A percentile compares a stretch with the other conserved stretches of the same genome.
phyloP scores from a whole-genome alignment of 805 yeast species.

The Debaryomyces prosopidis region DNA sequence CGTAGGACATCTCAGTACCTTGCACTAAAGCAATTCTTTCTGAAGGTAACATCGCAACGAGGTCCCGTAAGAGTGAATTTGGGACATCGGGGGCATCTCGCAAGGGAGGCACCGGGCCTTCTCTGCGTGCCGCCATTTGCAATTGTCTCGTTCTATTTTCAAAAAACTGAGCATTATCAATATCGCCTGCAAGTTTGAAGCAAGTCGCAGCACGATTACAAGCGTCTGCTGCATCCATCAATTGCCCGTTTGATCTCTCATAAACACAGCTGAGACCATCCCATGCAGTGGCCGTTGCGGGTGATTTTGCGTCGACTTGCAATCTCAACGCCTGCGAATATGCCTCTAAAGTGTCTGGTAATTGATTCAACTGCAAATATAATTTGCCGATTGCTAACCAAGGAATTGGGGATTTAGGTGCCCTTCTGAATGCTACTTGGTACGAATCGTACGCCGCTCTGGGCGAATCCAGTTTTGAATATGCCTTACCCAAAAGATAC shows the following conservation, averaged over 20 bases:
- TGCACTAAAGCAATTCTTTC: slow-evolving; percentile 42
- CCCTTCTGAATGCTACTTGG: slow-evolving; percentile 54
- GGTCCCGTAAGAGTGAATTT: slow-evolving; percentile 37
- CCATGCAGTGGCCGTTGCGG: slow-evolving; percentile 57
- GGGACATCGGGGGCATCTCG: slow-evolving; percentile 53
- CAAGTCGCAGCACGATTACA: slow-evolving; percentile 52
- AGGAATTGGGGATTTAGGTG: slow-evolving; percentile 55
- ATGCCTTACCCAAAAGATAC: slow-evolving; percentile 55
- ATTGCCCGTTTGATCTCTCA: slow-evolving; percentile 62
- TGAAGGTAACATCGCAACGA: slow-evolving; percentile 41
- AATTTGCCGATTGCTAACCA: slow-evolving; percentile 69
- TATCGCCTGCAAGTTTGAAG: slow-evolving; percentile 48
- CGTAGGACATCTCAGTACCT: slow-evolving; percentile 10
- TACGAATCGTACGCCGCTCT: slow-evolving; percentile 55
- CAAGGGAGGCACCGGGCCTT: slow-evolving; percentile 45
- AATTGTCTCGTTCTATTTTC: slow-evolving; percentile 47
- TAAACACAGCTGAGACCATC: slow-evolving; percentile 63
- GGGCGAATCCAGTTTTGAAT: slow-evolving; percentile 46
- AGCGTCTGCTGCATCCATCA: slow-evolving; percentile 61
- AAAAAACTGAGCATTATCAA: slow-evolving; percentile 38
- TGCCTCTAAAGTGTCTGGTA: slow-evolving; percentile 67
- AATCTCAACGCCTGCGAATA: slow-evolving; percentile 63
- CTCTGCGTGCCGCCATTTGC: slow-evolving; percentile 42
- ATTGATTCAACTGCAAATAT: slow-evolving; percentile 57
- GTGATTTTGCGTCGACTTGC: slow-evolving; percentile 47